Conservation (phyloP, 1,139 yeast genomes). For the Sugiyamaella paludigena region DNA sequence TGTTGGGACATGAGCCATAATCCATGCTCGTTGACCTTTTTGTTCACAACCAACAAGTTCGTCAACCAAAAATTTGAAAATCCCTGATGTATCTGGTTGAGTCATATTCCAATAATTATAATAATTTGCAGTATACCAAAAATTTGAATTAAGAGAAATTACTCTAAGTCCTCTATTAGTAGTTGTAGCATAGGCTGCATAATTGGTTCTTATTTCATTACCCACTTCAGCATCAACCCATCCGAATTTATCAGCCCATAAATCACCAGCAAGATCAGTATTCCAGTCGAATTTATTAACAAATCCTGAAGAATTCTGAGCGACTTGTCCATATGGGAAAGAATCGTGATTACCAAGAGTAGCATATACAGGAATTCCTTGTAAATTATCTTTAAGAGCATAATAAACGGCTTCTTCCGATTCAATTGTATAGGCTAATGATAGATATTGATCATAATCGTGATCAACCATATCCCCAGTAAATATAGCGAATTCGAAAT, state of each 20-base stretch:
- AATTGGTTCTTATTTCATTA: conserved; percentile 43
- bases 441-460: conserved; percentile 47
- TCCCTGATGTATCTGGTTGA: conserved; percentile 62
- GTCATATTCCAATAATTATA: conserved; percentile 57
- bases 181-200: conserved; percentile 60
- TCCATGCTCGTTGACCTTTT: conserved; percentile 64
- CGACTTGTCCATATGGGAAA: conserved; percentile 68
- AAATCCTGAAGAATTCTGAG: conserved; percentile 51
- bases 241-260: conserved; percentile 45
- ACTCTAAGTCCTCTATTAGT: conserved; percentile 59
- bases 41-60: conserved; percentile 60
- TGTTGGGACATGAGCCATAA: conserved; percentile 66
- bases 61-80: conserved; percentile 57
- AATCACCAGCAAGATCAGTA: conserved; percentile 55
- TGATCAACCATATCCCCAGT: conserved; percentile 68
- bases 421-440: conserved; percentile 45
- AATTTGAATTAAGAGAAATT: conserved; percentile 63
- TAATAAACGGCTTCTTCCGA: conserved; percentile 54
- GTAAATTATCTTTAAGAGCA: conserved; percentile 54
- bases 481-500: conserved; percentile 60
- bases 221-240: conserved; percentile 33
- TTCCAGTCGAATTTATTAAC: conserved; percentile 57
- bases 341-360: conserved; percentile 73
- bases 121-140: conserved; percentile 61
- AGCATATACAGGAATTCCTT: conserved; percentile 58